Percentiles rank a stretch among this genome's conserved stretches.
phyloP scores from a whole-genome alignment of 2,329 filamentous ascomycete species.

The Ophiocordyceps robertsii region DNA sequence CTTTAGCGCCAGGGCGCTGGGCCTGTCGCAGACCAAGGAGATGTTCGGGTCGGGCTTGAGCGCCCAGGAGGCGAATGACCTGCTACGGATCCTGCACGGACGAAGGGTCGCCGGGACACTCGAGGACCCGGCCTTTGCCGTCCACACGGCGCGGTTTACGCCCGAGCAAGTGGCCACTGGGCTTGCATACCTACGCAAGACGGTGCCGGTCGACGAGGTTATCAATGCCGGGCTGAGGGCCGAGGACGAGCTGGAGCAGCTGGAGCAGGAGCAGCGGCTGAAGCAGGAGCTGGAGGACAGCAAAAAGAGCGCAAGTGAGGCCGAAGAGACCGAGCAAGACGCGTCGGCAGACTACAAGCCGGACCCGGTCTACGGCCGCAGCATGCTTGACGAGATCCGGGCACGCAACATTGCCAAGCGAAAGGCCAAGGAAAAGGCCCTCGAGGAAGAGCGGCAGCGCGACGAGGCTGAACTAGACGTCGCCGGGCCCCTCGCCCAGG shows the following conservation, averaged over 20 bases:
- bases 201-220: slow-evolving; percentile 44
- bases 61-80: slow-evolving; percentile 31
- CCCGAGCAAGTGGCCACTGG: slow-evolving; percentile 28
- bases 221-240: slow-evolving; percentile 47
- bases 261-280: slow-evolving; percentile 26
- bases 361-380: slow-evolving; percentile 43
- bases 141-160: slow-evolving; percentile 32
- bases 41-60: slow-evolving; percentile 38
- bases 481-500: slow-evolving; percentile 28
- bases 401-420: slow-evolving; percentile 35
- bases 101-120: slow-evolving; percentile 50
- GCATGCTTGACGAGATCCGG: slow-evolving; percentile 43
- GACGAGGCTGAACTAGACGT: slow-evolving; percentile 24
- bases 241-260: slow-evolving; percentile 44
- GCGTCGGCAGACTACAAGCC: slow-evolving; percentile 11
- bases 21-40: slow-evolving; percentile 26
- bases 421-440: slow-evolving; percentile 30
- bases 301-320: slow-evolving; percentile 8
- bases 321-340: slow-evolving; percentile 1
- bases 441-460: slow-evolving; percentile 26
- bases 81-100: slow-evolving; percentile 47
- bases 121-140: slow-evolving; percentile 38
- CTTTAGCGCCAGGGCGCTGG: slow-evolving; percentile 37
- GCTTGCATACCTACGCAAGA: slow-evolving; percentile 40
- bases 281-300: slow-evolving; percentile 9